Conservation (phyloP, 352 stramenopile species). For the Thalassiosira delicatula region DNA sequence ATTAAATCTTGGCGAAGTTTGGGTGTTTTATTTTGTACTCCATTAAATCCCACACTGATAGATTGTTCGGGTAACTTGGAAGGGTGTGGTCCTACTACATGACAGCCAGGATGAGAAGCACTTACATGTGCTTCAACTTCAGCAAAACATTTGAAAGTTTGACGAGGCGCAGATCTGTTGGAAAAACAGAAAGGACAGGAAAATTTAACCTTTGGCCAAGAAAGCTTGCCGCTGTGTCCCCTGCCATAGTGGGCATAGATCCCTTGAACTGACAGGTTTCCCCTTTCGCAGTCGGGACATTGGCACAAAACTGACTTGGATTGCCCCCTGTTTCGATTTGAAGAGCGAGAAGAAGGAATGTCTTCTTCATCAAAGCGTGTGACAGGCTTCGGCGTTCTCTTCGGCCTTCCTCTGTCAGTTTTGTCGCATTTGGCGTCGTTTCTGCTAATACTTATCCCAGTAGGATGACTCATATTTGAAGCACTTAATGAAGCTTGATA, state of each 20-base stretch:
- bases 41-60: neutral
- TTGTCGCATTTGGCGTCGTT: constrained; percentile 12
- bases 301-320: constrained; percentile 61
- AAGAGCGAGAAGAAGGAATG: constrained; percentile 18
- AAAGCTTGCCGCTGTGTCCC: constrained; percentile 47
- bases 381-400: constrained; percentile 52
- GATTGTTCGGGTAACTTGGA: constrained; percentile 11
- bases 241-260: constrained; percentile 65
- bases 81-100: constrained; percentile 28
- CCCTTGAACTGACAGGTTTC: constrained; percentile 59
- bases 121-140: constrained; percentile 47
- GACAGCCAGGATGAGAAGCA: constrained; percentile 34
- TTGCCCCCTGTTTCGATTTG: constrained; percentile 6
- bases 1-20: neutral
- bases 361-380: constrained; percentile 41
- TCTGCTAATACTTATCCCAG: constrained; percentile 5
- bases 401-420: constrained; percentile 24
- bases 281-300: constrained; percentile 54
- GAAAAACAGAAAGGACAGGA: constrained; percentile 59
- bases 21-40: neutral
- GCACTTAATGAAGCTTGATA: constrained; percentile 23
- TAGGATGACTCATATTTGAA: constrained; percentile 12
- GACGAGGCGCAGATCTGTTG: constrained; percentile 1
- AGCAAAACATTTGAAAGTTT: constrained; percentile 45
- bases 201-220: constrained; percentile 55